Conservation (phyloP, 2,329 filamentous ascomycete species). For the Ophiostoma perfectum region DNA sequence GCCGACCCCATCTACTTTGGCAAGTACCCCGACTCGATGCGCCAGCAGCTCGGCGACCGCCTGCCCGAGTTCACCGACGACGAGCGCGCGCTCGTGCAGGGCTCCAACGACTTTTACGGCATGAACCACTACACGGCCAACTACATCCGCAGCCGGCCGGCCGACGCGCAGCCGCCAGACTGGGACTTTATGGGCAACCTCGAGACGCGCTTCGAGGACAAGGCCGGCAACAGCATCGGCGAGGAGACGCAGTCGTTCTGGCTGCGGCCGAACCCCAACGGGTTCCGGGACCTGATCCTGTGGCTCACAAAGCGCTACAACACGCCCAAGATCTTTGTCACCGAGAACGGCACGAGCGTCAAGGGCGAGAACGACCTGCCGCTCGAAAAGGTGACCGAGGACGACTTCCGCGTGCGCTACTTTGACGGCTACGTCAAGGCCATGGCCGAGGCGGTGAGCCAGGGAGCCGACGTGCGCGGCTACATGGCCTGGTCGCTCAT, state of each 20-base stretch:
- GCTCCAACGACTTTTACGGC: constrained; percentile 90
- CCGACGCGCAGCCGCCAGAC: constrained; percentile 51
- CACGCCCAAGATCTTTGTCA: constrained; percentile 75
- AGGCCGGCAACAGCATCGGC: constrained; percentile 68
- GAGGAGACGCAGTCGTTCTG: constrained; percentile 77
- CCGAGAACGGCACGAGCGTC: constrained; percentile 81
- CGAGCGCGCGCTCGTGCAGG: constrained; percentile 67
- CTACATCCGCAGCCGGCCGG: constrained; percentile 70
- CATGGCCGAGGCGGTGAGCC: constrained; percentile 63
- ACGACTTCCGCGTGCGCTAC: constrained; percentile 77
- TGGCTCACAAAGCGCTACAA: constrained; percentile 75
- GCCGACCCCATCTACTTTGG: constrained; percentile 82
- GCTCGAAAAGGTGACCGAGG: constrained; percentile 65
- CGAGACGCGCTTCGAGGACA: constrained; percentile 65
- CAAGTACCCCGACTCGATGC: constrained; percentile 78
- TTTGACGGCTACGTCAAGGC: constrained; percentile 72
- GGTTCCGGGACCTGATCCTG: constrained; percentile 70
- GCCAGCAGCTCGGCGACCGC: constrained; percentile 70
- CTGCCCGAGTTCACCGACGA: constrained; percentile 69
- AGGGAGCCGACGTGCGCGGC: constrained; percentile 69
- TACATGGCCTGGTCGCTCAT: constrained; percentile 86
- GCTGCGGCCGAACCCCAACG: constrained; percentile 68
- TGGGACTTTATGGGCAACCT: constrained; percentile 72
- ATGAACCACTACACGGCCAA: constrained; percentile 94
- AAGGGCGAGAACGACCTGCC: constrained; percentile 76